phyloP scores from a whole-genome alignment of 768 basidiomycete genomes.

The Lepiota venenata region DNA sequence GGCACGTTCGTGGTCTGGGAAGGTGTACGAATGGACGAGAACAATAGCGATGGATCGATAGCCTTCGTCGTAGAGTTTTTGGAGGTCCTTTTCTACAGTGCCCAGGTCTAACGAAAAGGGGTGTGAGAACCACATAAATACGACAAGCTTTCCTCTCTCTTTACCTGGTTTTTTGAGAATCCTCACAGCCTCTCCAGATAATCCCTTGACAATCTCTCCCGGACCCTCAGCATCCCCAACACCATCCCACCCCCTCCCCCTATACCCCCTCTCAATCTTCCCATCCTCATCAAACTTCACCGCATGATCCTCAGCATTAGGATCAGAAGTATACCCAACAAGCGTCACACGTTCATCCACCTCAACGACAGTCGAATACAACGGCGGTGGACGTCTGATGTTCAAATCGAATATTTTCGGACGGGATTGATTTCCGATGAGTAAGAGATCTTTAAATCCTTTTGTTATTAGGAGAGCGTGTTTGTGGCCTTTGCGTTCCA shows the following conservation, averaged over 20 bases:
- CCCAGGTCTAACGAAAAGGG: conserved; percentile 40
- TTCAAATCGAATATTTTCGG: conserved; percentile 95
- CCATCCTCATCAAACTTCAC: conserved; percentile 76
- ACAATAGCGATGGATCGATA: conserved; percentile 89
- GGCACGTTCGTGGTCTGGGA: conserved; percentile 76
- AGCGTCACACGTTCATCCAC: conserved; percentile 92
- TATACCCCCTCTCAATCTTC: conserved; percentile 60
- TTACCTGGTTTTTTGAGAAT: conserved; percentile 70
- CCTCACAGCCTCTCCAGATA: conserved; percentile 88
- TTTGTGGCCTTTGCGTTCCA: conserved; percentile 91
- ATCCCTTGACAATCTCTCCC: conserved; percentile 74
- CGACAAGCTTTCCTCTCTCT: no score
- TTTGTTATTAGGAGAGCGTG: conserved; percentile 90
- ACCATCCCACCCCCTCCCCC: conserved; percentile 77
- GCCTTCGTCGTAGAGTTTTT: conserved; percentile 73
- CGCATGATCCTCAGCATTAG: conserved; percentile 70
- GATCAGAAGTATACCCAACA: conserved; percentile 91
- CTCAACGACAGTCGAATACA: conserved; percentile 77
- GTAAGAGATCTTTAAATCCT: conserved; percentile 87
- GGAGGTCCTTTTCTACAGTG: conserved; percentile 55
- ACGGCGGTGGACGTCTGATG: conserved; percentile 70
- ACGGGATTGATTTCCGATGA: conserved; percentile 93
- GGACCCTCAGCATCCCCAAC: conserved; percentile 70
- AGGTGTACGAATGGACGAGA: conserved; percentile 90
- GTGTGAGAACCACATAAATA: neutral